These are phyloP conservation scores for Penicillium robsamsonii DNA, from an alignment of 495 filamentous ascomycete species.

Conservation along the genomic window DNA sequence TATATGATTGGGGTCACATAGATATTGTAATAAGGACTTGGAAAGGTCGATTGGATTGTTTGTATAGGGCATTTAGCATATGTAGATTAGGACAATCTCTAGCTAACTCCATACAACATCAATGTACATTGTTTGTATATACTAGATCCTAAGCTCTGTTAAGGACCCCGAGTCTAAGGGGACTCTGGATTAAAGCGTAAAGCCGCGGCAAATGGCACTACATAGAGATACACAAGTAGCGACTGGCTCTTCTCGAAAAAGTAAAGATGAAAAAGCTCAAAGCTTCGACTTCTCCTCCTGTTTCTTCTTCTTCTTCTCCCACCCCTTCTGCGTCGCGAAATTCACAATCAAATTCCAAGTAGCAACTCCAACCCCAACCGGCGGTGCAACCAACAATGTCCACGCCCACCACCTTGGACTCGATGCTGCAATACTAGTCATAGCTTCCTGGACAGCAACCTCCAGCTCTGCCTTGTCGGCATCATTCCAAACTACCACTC, in stretches of 20 bases:
- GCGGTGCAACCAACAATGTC: conserved; percentile 69
- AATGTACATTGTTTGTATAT: too few relatives aligned
- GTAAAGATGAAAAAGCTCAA: conserved; percentile 38
- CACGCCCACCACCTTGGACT: conserved; percentile 82
- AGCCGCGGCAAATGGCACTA: neutral
- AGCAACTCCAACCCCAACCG: conserved; percentile 62
- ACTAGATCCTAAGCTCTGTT: neutral
- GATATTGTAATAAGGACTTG: too few relatives aligned
- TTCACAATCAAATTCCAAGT: conserved; percentile 66
- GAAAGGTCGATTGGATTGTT: too few relatives aligned
- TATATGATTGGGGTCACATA: too few relatives aligned
- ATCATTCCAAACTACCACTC: conserved; percentile 88
- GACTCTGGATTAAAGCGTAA: neutral
- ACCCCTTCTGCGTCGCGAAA: conserved; percentile 62
- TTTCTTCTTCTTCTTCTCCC: conserved; percentile 67
- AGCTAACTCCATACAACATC: too few relatives aligned
- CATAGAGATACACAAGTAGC: neutral
- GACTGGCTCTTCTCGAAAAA: neutral
- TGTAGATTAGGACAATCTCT: too few relatives aligned
- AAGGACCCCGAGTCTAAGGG: neutral
- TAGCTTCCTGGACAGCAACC: conserved; percentile 58
- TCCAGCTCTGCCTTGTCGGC: conserved; percentile 63
- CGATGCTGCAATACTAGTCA: conserved; percentile 55
- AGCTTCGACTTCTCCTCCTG: conserved; percentile 63
- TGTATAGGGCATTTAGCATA: too few relatives aligned